phyloP scores from a whole-genome alignment of 495 filamentous ascomycete species.

The Hypoxylon fuscum region DNA sequence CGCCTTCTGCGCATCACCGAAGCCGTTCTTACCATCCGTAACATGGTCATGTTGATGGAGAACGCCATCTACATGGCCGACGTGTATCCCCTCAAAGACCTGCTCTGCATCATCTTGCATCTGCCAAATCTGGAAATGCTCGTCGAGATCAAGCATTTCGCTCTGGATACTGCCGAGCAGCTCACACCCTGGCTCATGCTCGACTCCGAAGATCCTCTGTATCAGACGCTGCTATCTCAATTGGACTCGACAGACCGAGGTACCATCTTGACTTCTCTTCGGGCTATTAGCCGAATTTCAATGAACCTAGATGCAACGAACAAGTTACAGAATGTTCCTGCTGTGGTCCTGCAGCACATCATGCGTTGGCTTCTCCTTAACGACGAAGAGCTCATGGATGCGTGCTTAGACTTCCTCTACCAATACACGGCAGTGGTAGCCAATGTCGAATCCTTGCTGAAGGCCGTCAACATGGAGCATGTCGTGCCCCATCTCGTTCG shows the following conservation, averaged over 20 bases:
- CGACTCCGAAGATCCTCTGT: slow-evolving; percentile 76
- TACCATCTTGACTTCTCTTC: slow-evolving; percentile 81
- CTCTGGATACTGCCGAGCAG: slow-evolving; percentile 92
- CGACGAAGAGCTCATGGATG: slow-evolving; percentile 88
- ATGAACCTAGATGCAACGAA: slow-evolving; percentile 84
- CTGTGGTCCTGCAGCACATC: slow-evolving; percentile 69
- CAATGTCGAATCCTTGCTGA: slow-evolving; percentile 80
- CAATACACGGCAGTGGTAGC: slow-evolving; percentile 86
- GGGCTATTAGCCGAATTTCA: slow-evolving; percentile 86
- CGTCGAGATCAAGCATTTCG: slow-evolving; percentile 89
- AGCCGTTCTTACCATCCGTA: slow-evolving; percentile 86
- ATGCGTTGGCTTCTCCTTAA: slow-evolving; percentile 85
- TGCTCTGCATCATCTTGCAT: slow-evolving; percentile 81
- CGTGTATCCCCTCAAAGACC: slow-evolving; percentile 75
- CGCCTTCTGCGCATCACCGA: slow-evolving; percentile 80
- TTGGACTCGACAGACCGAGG: slow-evolving; percentile 82
- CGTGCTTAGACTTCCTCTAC: slow-evolving; percentile 92
- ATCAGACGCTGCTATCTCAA: slow-evolving; percentile 75
- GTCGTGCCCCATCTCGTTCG: slow-evolving; percentile 80
- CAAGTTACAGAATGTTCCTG: slow-evolving; percentile 75
- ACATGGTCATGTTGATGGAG: slow-evolving; percentile 89
- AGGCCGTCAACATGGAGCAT: slow-evolving; percentile 68
- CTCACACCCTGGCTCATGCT: slow-evolving; percentile 81
- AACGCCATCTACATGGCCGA: slow-evolving; percentile 85
- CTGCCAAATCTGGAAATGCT: slow-evolving; percentile 77